These are phyloP conservation scores for Ophiosphaerella korrae DNA, from an alignment of 2,329 filamentous ascomycete species.

Conservation along the genomic window DNA sequence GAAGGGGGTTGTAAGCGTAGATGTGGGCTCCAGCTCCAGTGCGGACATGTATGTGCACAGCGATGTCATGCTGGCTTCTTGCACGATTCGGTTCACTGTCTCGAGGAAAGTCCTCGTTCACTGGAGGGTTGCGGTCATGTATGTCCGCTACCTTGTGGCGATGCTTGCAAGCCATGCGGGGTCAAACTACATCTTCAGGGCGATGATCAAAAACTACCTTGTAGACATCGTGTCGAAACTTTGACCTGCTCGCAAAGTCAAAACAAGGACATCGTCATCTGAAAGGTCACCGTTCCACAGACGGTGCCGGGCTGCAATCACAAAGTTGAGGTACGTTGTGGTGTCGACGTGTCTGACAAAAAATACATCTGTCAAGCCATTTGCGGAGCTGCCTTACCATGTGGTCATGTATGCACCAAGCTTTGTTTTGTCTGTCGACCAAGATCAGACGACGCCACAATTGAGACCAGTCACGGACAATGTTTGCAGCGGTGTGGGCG, in stretches of 20 bases:
- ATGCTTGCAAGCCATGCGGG: conserved; percentile 20
- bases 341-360: conserved; percentile 49
- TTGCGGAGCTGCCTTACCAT: conserved; percentile 57
- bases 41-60: conserved; percentile 36
- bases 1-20: conserved; percentile 41
- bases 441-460: too few species aligned
- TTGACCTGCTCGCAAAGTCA: too few species aligned
- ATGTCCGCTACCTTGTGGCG: conserved; percentile 20
- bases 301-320: conserved; percentile 63
- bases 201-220: conserved; percentile 27
- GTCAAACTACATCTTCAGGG: too few species aligned
- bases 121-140: conserved; percentile 32
- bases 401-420: conserved; percentile 63
- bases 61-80: conserved; percentile 40
- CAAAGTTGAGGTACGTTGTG: conserved; percentile 56
- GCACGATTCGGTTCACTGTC: conserved; percentile 33
- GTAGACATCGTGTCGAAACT: conserved; percentile 23
- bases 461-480: too few species aligned
- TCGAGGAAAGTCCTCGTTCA: conserved; percentile 30
- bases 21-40: conserved; percentile 22
- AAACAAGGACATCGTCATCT: too few species aligned
- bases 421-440: background rate
- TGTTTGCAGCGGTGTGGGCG: too few species aligned
- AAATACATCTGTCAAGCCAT: conserved; percentile 54
- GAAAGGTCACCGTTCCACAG: conserved; percentile 48